Conservation (phyloP, 768 basidiomycete genomes). For the Kondoa subrosea region DNA sequence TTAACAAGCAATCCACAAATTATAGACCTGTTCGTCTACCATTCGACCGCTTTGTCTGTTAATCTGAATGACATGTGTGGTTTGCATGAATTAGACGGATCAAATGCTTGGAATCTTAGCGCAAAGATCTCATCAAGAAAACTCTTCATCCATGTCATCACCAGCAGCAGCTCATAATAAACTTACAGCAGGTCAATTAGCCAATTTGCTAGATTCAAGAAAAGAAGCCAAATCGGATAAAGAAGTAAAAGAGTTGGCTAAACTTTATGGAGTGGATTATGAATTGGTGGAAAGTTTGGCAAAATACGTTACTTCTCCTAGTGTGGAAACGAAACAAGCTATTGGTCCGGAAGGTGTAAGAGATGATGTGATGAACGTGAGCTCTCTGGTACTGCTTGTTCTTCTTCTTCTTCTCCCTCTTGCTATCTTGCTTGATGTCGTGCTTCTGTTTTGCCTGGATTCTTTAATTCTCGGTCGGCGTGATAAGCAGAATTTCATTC, state of each 20-base stretch:
- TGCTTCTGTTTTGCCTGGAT: no score
- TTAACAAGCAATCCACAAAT: neutral
- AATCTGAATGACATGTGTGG: no score
- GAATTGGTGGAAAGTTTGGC: neutral
- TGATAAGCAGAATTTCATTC: no score
- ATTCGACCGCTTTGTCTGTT: neutral
- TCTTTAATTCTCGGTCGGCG: no score
- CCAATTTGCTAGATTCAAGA: neutral
- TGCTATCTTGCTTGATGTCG: neutral
- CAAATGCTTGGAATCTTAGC: conserved; percentile 5
- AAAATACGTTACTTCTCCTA: neutral
- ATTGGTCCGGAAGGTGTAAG: neutral
- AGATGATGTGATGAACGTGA: neutral
- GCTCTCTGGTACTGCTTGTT: neutral
- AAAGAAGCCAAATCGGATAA: neutral
- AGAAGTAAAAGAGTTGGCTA: neutral
- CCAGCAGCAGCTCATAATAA: neutral
- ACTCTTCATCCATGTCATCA: neutral
- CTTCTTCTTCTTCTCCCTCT: neutral
- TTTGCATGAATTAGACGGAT: neutral
- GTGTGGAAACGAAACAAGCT: neutral
- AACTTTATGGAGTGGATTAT: neutral
- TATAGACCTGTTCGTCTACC: conserved; percentile 2
- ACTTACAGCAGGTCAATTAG: neutral
- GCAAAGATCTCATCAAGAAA: neutral